Evolutionary conservation across 2,329 filamentous ascomycete species (phyloP), one percentile per base, ranked within the genome.

Genomic region (Talaromyces sp.): DNA sequence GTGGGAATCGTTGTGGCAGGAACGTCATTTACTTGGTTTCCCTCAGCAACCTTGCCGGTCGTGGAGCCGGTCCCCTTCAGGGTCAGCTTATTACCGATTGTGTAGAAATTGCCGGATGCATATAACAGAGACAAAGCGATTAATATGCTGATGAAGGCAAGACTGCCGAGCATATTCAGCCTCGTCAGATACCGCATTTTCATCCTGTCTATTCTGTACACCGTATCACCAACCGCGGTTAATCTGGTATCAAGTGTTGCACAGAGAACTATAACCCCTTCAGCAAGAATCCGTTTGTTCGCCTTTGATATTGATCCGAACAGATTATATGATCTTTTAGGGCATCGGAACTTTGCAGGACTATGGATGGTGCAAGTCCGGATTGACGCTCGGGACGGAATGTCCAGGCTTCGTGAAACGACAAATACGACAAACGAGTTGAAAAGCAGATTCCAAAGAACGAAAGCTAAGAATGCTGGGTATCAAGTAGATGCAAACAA

Each of bases 91-190:
- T 25, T 58, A 38, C 36, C 49, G 5, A 77, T 67, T 49, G 68
- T 69, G 61, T 77, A 74, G 67, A 77, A 75, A 56, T 59, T 51
- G 40, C 45, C 60, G n/a, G 59, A 59, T 29, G 61, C 43, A 63
- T 66, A 66, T n/a, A 66, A 25, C 1, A 66, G 51, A 40, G 43
- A 58, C 51, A 66, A 34, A 17, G 43, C 64, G 15, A 66, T 36
- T 47, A 66, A 29, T 10, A 60, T 29, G 19, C 64, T 43, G 13
- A 66, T 43, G 15, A 66, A 63, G 64, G 59, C 64, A 49, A 66
- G 53, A 22, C 59, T 49, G 53, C 40, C 54, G 25, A 66, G 60
- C 7, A 58, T 54, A 22, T 47, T 63, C 27, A 66, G 47, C 29
- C 60, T 62, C 19, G 54, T 62, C 25, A 54, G 40, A 53, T 63